Conservation (phyloP, 108 stramenopile genomes). For the Pseudonitzschia multiseries region DNA sequence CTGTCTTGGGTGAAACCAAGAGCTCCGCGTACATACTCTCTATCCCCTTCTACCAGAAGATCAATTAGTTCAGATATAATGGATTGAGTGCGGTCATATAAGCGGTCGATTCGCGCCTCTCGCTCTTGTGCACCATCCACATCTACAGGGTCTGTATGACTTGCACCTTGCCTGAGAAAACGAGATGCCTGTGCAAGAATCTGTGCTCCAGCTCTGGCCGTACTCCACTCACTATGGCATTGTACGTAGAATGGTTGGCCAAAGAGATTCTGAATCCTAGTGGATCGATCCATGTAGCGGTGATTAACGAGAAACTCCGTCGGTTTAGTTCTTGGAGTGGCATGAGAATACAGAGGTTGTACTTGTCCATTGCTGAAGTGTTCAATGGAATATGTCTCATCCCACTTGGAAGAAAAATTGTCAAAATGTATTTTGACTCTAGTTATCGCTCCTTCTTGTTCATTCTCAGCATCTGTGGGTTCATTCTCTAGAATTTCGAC, state of each 20-base stretch:
- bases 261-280: slow-evolving; percentile 51
- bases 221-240: slow-evolving; percentile 87
- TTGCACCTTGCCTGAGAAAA: slow-evolving; percentile 42
- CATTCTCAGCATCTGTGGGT: slow-evolving; percentile 16
- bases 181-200: slow-evolving; percentile 84
- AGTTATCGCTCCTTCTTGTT: slow-evolving; percentile 16
- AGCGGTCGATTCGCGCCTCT: slow-evolving; percentile 32
- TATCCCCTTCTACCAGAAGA: slow-evolving; percentile 63
- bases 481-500: slow-evolving; percentile 65
- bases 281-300: slow-evolving; percentile 47
- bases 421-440: slow-evolving; percentile 93
- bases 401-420: slow-evolving; percentile 90
- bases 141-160: slow-evolving; percentile 23
- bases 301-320: slow-evolving; percentile 81
- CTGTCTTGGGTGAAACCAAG: slow-evolving; percentile 37
- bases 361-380: slow-evolving; percentile 76
- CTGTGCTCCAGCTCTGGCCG: slow-evolving; percentile 87
- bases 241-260: slow-evolving; percentile 76
- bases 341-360: slow-evolving; percentile 77
- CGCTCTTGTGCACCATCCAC: slow-evolving; percentile 35
- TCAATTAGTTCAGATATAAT: slow-evolving; percentile 70
- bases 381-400: slow-evolving; percentile 80
- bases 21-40: slow-evolving; percentile 51
- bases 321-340: slow-evolving; percentile 66
- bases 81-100: slow-evolving; percentile 54